phyloP scores from a whole-genome alignment of 345 rosid genomes.

The Erucastrum elatum region DNA sequence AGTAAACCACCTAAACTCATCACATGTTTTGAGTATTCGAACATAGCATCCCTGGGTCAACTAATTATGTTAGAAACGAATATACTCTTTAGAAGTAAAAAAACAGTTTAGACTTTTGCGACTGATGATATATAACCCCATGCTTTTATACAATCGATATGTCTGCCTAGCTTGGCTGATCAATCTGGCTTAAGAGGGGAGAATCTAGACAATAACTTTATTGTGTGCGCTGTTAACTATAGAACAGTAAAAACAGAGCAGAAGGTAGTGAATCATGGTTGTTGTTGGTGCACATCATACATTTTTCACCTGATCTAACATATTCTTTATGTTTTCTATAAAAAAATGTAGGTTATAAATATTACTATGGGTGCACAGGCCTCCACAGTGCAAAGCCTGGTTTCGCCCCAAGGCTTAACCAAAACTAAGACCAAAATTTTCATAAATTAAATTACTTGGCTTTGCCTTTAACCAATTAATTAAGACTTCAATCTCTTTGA shows the following conservation, averaged over 20 bases:
- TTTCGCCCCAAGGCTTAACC: neutral
- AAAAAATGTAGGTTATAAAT: no score
- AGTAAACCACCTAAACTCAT: conserved; percentile 38
- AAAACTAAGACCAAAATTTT: neutral
- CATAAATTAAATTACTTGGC: neutral
- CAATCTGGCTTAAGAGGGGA: neutral
- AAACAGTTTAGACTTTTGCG: neutral
- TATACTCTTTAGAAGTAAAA: neutral
- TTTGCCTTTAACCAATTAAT: neutral
- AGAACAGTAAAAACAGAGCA: no score
- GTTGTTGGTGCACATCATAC: no score
- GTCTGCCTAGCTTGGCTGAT: neutral
- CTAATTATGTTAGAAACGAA: neutral
- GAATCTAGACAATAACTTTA: no score
- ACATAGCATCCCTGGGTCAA: conserved; percentile 38
- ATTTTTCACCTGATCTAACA: no score
- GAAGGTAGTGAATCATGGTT: no score
- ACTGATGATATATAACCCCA: neutral
- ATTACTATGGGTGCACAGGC: no score
- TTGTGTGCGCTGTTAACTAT: no score
- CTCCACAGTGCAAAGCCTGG: no score
- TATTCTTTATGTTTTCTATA: no score
- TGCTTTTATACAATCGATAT: neutral
- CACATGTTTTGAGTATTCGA: conserved; percentile 43
- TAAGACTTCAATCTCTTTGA: neutral